These are phyloP conservation scores for Globisporangium mamillatum DNA, from an alignment of 352 stramenopile genomes.

Conservation along the genomic window DNA sequence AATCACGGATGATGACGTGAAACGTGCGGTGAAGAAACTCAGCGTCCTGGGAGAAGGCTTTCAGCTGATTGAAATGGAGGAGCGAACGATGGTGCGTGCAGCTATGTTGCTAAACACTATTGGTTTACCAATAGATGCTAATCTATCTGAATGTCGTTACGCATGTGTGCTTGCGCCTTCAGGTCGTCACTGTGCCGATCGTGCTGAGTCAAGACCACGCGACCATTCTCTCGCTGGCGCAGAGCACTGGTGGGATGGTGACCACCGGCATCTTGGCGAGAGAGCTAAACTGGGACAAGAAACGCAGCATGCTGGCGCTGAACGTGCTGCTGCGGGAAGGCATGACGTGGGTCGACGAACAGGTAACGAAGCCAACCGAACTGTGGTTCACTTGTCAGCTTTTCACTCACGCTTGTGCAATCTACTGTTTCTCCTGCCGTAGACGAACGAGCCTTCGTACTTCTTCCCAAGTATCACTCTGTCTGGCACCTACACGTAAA, in stretches of 20 bases:
- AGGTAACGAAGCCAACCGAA: constrained; percentile 35
- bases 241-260: constrained; percentile 87
- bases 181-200: constrained; percentile 94
- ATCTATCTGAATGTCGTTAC: background rate
- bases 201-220: constrained; percentile 95
- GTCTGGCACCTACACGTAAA: constrained; percentile 69
- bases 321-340: constrained; percentile 91
- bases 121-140: background rate
- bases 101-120: background rate
- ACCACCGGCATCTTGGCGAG: constrained; percentile 81
- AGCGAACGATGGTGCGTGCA: constrained; percentile 80
- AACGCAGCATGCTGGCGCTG: constrained; percentile 90
- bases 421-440: background rate
- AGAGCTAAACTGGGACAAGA: constrained; percentile 87
- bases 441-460: constrained; percentile 71
- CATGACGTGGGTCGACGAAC: constrained; percentile 96
- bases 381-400: background rate
- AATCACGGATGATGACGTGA: constrained; percentile 92
- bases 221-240: constrained; percentile 87
- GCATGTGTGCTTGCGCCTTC: background rate
- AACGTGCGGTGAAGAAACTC: constrained; percentile 94
- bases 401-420: background rate
- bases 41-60: constrained; percentile 93
- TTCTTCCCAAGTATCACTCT: constrained; percentile 88
- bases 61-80: constrained; percentile 91